Evolutionary conservation across 2,329 filamentous ascomycete species (phyloP), one percentile per base, ranked within the genome.

Genomic region (Magnaporthiopsis rhizophila): DNA sequence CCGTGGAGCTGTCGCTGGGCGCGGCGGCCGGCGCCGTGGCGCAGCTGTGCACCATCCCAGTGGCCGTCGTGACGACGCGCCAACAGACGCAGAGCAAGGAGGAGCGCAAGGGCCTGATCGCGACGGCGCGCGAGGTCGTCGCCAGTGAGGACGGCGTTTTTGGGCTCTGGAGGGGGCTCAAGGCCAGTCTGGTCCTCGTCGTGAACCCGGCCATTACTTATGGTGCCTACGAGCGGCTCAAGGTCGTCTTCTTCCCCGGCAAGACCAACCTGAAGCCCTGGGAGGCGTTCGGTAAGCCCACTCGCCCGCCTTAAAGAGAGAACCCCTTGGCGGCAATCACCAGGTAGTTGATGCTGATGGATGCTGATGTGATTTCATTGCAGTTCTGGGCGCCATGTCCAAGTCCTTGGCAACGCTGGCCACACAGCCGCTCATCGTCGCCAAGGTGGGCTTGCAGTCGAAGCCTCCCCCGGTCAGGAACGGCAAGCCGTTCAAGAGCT

Each of bases 131-230:
- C 68, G 95, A 99, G 75, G 92, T 99, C 7, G 81, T 98, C 56
- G 81, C 95, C 64, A 91, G 93, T 65, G 93, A 96, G 68, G 95
- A 99, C 77, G 95, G 95, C 38, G 87, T 90, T 74, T 86, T 84
- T 28, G 95, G 95, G 18, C 83, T 99, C 58, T 99, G 95, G 95
- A 89, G 94, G 76, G 95, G 95, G 11, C 78, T 99, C 70, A 97
- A 97, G 79, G 95, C 95, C 64, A 97, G 93, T 75, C 83, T 99
- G 74, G 94, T 99, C 36, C 83, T 99, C 65, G 94, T 98, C 13
- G 86, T 98, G 66, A 99, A 99, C 75, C 95, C 95, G 13, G 91
- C 93, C 60, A 99, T 99, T 75, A 99, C 95, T 60, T 99, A 99
- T 71, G 95, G 95, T 63, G 92, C 93, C 64, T 99, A 98, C 73